A percentile compares a stretch with the other conserved stretches of the same genome.
phyloP scores from a whole-genome alignment of 2,329 filamentous ascomycete species.

The Diaporthe citrichinensis region DNA sequence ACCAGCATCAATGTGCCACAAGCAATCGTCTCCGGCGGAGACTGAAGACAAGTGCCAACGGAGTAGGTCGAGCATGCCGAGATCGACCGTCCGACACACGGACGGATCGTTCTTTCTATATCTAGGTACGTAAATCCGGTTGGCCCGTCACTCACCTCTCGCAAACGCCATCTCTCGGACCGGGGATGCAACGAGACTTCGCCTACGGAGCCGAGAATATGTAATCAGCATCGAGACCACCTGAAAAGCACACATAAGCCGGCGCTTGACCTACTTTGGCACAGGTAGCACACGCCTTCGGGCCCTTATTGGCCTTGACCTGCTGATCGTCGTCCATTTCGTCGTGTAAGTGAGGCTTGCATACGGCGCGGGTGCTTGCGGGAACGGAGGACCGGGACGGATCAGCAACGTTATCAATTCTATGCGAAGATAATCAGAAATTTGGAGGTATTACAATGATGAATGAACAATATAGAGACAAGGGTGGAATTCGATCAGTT shows the following conservation, averaged over 20 bases:
- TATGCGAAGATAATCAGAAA: neutral
- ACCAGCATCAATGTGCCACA: neutral
- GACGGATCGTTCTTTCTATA: neutral
- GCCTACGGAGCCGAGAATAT: conserved; percentile 47
- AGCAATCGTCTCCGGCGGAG: conserved; percentile 7
- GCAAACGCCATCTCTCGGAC: conserved; percentile 58
- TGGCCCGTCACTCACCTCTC: conserved; percentile 57
- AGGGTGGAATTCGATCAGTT: neutral
- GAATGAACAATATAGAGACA: neutral
- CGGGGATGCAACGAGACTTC: conserved; percentile 64
- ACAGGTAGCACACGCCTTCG: conserved; percentile 65
- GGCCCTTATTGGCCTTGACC: conserved; percentile 53
- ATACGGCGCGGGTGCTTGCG: neutral
- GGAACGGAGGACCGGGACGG: neutral
- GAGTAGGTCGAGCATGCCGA: neutral
- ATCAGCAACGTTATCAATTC: neutral
- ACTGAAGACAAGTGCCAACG: neutral
- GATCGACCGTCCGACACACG: neutral
- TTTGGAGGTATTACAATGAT: neutral
- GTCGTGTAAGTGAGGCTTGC: conserved; percentile 19
- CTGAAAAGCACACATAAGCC: no score
- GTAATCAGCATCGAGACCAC: neutral
- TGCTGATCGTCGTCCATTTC: conserved; percentile 34
- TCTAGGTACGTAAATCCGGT: neutral
- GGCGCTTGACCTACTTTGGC: conserved; percentile 52